Evolutionary conservation across 2,329 filamentous ascomycete genomes (phyloP), one percentile per base, ranked within the genome.

Genomic region (Aspergillus ibericus): DNA sequence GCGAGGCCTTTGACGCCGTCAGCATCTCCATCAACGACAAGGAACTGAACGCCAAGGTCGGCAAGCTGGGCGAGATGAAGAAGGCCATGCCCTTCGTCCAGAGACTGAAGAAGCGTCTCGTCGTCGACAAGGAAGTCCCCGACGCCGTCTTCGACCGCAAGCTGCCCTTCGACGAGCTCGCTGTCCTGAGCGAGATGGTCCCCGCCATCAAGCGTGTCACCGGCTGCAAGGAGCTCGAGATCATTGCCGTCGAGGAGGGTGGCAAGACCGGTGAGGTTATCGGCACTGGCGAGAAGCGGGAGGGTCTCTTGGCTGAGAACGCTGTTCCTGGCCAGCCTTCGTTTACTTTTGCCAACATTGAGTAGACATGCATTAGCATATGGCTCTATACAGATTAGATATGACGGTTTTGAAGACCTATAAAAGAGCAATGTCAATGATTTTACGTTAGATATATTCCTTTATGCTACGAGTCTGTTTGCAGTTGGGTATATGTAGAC

Each of bases 71-170:
- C 44, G 77, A 78, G 63, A 92, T 92, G 84, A 99, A 98, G 86
- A 95, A 96, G 80, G 93, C 92, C 2, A 98, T 98, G 93, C 95
- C 95, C 0, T 98, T 97, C 71, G 88, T 97, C 51, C 93, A 98
- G 79, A 79, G 75, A 6, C 81, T 98, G 60, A 97, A 97, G 88
- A 90, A 85, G 75, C 86, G 91, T 53, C 84, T 99, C 56, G 82
- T 92, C 58, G 72, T 74, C 36, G 82, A 83, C 51, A 89, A 90
- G 61, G 86, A 93, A 77, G 78, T 81, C 13, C 79, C 85, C 1
- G 81, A 84, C 22, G 81, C 78, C 2, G 91, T 97, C 9, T 88
- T 98, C 70, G 87, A 93, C 72, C 85, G 92, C 65, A 91, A 93
- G 77, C 81, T 99, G 61, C 83, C 86, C 1, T 99, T 98, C 75